These are phyloP conservation scores for Alisma plantagoaquatica DNA, from an alignment of 106 monocot genomes.

Conservation along the genomic window DNA sequence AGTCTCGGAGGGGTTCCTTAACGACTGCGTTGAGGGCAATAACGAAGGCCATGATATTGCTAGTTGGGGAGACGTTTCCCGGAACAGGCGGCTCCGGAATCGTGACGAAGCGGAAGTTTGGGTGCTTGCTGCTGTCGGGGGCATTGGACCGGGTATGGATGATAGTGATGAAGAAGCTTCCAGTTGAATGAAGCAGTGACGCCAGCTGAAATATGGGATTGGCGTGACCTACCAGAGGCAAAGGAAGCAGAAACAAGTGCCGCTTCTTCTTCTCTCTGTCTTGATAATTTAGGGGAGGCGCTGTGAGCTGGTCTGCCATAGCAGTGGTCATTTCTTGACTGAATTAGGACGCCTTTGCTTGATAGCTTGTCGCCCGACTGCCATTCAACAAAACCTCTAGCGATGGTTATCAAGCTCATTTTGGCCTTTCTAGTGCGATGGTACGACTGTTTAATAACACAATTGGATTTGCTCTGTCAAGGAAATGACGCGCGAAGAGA, in stretches of 20 bases:
- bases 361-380: too few species aligned
- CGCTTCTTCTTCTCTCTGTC: too few species aligned
- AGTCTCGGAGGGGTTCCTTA: not conserved
- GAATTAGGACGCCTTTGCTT: too few species aligned
- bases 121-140: conserved; percentile 1
- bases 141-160: conserved; percentile 10
- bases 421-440: too few species aligned
- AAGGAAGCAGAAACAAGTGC: conserved; percentile 2
- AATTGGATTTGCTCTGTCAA: too few species aligned
- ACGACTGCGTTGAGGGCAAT: not conserved
- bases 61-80: not conserved
- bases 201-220: conserved; percentile 12
- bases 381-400: too few species aligned
- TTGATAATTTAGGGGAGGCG: too few species aligned
- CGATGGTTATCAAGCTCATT: too few species aligned
- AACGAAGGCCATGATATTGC: not conserved
- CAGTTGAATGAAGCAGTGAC: not conserved
- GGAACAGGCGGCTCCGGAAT: not conserved
- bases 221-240: conserved; percentile 9
- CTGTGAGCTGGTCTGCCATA: too few species aligned
- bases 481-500: too few species aligned
- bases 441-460: too few species aligned
- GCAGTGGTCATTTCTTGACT: too few species aligned
- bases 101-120: conserved; percentile 8
- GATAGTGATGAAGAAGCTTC: conserved; percentile 8